A percentile compares a stretch with the other conserved stretches of the same genome.
These are phyloP conservation scores for Pseudovirgaria hyperparasitica DNA, from an alignment of 2,329 filamentous ascomycete genomes.

Conservation along the genomic window DNA sequence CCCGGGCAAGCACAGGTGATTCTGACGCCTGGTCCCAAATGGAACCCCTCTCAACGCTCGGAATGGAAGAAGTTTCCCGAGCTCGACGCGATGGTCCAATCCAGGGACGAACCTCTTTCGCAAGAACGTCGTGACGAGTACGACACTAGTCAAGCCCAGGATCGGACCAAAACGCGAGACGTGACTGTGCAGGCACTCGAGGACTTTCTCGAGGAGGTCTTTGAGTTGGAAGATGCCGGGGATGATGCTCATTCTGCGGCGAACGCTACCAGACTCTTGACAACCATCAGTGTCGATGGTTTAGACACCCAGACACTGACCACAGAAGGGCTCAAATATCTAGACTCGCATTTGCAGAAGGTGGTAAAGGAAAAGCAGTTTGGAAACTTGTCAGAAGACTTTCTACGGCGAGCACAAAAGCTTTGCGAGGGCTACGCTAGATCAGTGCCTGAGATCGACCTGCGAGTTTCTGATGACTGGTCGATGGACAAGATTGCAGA, in stretches of 20 bases:
- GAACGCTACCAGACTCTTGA: constrained; percentile 43
- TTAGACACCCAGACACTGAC: constrained; percentile 55
- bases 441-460: constrained; percentile 51
- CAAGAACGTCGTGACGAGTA: constrained; percentile 42
- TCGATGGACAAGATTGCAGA: constrained; percentile 53
- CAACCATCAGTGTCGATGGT: constrained; percentile 37
- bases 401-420: constrained; percentile 61
- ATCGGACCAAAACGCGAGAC: constrained; percentile 73
- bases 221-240: constrained; percentile 61
- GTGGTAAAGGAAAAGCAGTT: constrained; percentile 59
- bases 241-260: constrained; percentile 40
- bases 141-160: constrained; percentile 43
- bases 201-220: constrained; percentile 56
- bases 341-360: constrained; percentile 62
- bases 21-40: too few species aligned
- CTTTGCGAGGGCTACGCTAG: constrained; percentile 66
- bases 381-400: constrained; percentile 58
- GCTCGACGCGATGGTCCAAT: constrained; percentile 15
- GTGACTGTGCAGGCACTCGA: constrained; percentile 59
- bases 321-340: constrained; percentile 51
- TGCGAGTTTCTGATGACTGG: constrained; percentile 57
- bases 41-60: constrained; percentile 25
- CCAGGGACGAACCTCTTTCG: constrained; percentile 9
- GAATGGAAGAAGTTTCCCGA: constrained; percentile 28
- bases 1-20: too few species aligned